Conservation (phyloP, 75 land plant species). For the Picea glauca region DNA sequence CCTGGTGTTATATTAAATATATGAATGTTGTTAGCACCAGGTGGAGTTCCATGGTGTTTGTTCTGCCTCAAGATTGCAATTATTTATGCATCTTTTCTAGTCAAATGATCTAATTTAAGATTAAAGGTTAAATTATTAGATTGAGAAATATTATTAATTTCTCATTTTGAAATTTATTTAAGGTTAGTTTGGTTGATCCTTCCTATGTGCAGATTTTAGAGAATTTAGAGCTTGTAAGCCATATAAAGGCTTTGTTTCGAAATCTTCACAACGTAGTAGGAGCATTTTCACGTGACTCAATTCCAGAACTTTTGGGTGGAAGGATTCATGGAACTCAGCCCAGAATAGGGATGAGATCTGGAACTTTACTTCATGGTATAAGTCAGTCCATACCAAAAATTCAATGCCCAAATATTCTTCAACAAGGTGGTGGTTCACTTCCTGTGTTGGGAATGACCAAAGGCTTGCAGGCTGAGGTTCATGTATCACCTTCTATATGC, state of each 20-base stretch:
- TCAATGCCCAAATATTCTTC: neutral
- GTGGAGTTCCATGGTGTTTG: too few relatives aligned
- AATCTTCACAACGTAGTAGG: slow-evolving; percentile 34
- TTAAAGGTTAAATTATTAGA: too few relatives aligned
- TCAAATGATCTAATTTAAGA: too few relatives aligned
- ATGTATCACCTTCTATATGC: neutral
- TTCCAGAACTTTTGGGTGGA: slow-evolving; percentile 8
- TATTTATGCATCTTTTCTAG: too few relatives aligned
- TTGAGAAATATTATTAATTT: neutral
- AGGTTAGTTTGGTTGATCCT: neutral
- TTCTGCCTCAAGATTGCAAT: too few relatives aligned
- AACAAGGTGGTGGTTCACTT: slow-evolving; percentile 7
- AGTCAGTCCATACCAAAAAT: neutral
- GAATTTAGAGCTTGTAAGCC: slow-evolving; percentile 41
- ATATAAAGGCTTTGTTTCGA: slow-evolving; percentile 48
- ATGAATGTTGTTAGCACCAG: too few relatives aligned
- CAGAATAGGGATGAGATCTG: neutral
- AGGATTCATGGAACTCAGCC: neutral
- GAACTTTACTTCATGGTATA: slow-evolving; percentile 4
- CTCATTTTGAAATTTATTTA: neutral
- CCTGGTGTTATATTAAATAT: too few relatives aligned
- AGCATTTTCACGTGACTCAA: slow-evolving; percentile 18
- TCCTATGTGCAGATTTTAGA: slow-evolving; percentile 53
- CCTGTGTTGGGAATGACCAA: neutral
- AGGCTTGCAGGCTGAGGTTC: neutral